phyloP scores from a whole-genome alignment of 2,329 filamentous ascomycete species.

The Fonsecaea monophora region DNA sequence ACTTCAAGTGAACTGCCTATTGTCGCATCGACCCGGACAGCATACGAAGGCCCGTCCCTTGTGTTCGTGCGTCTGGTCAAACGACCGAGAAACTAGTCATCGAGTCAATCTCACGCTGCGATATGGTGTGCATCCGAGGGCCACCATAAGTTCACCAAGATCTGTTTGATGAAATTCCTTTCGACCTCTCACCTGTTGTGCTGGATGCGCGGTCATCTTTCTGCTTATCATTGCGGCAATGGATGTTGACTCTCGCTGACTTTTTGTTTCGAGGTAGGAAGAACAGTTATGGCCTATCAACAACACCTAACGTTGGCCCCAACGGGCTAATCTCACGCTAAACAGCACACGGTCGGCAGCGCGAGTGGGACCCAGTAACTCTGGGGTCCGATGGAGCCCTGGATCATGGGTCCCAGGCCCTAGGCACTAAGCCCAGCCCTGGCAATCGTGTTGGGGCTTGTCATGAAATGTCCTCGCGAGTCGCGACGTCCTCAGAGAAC shows the following conservation, averaged over 20 bases:
- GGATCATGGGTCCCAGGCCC: background rate
- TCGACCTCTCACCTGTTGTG: background rate
- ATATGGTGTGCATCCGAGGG: background rate
- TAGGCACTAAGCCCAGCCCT: background rate
- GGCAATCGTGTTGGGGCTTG: background rate
- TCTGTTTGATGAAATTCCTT: background rate
- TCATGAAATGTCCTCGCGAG: background rate
- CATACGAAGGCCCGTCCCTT: background rate
- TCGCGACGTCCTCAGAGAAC: background rate
- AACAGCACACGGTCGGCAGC: background rate
- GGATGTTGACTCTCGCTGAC: background rate
- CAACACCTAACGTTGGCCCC: background rate
- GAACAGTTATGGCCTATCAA: background rate
- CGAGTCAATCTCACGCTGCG: background rate
- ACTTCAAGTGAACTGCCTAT: background rate
- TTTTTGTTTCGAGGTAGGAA: background rate
- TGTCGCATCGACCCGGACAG: background rate
- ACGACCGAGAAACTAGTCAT: background rate
- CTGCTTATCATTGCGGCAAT: background rate
- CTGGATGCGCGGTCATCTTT: background rate
- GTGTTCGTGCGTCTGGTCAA: background rate
- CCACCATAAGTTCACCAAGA: background rate
- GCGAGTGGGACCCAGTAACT: background rate
- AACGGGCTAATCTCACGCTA: background rate
- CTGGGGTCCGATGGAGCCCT: background rate